Evolutionary conservation across 1,139 yeast species (phyloP), one percentile per base, ranked within the genome.

Genomic region (Keqinozyma sinolaborantium): DNA sequence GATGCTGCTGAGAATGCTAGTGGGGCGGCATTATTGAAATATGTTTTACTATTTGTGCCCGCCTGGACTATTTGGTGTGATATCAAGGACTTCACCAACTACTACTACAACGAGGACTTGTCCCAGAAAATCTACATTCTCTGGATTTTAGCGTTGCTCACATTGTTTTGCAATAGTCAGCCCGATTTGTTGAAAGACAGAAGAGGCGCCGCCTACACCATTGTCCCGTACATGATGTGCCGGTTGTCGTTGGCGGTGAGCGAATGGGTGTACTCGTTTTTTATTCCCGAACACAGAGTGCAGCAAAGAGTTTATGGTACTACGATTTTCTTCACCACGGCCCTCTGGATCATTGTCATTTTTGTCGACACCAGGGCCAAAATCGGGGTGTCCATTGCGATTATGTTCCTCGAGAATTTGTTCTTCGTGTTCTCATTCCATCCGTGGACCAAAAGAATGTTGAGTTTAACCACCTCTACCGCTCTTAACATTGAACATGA

Each of bases 401-500:
- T 69, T 25, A 45, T 75, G 29, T 40, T 55, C 4, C 36, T 75
- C 12, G 86, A 79, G 42, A 64, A 64, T 14, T 15, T 56, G 1
- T 41, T 44, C 3, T 66, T 58, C 40, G 26, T 44, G 7, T 12
- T 60, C 3, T 47, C 63, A 23, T 74, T 61, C 43, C 79, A 73
- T 41, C 83, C 83, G 2, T 46, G 50, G 49, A 53, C 65, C 33
- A 78, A 77, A 45, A 60, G 48, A 29, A 12, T 54, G 15, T 35
- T 77, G 42, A 52, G 58, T 5, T 47, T 73, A 30, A 65, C 63
- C 9, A 67, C 64, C 35, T 70, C 81, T 4, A 77, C 86, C 0
- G 85, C 85, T 0, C 52, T 78, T 36, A 79, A 78, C 45, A 74
- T 80, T 36, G 84, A 79, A 45, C 85, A 79, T 45, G 84, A 77